Percentiles rank a stretch among this genome's conserved stretches.
Evolutionary conservation across 306 rosid genomes (phyloP).

Genomic region (Trifolium fragiferum): DNA sequence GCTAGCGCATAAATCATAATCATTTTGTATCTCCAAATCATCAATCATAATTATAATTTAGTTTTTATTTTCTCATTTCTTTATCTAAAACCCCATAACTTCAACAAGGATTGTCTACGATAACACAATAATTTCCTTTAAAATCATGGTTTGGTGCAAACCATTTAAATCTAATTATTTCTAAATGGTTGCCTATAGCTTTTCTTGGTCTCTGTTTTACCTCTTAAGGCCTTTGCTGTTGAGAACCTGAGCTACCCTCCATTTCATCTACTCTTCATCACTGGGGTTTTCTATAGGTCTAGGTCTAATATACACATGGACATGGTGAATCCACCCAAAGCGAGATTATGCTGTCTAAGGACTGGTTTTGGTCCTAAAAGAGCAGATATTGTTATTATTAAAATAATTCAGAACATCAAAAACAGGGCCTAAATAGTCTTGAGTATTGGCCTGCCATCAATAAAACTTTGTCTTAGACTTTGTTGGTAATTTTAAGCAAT

Average conservation of each 20-base stretch:
- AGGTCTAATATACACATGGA: background rate
- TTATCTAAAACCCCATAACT: background rate
- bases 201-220: background rate
- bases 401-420: background rate
- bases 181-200: background rate
- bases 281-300: constrained; percentile 8
- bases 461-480: constrained; percentile 18
- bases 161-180: constrained; percentile 21
- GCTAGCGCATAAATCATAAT: background rate
- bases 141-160: background rate
- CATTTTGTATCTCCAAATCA: constrained; percentile 1
- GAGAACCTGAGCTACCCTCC: constrained; percentile 5
- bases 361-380: background rate
- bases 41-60: background rate
- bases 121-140: background rate
- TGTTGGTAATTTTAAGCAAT: constrained; percentile 13
- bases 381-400: background rate
- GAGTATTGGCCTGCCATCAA: background rate
- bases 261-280: constrained; percentile 16
- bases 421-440: constrained; percentile 14
- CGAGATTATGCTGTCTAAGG: background rate
- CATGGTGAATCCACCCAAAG: background rate
- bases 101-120: background rate
- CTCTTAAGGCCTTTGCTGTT: background rate
- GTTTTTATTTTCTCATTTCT: background rate